Percentiles rank a stretch among this genome's conserved stretches.
phyloP scores from a whole-genome alignment of 495 filamentous ascomycete genomes.

The Podospora comata region DNA sequence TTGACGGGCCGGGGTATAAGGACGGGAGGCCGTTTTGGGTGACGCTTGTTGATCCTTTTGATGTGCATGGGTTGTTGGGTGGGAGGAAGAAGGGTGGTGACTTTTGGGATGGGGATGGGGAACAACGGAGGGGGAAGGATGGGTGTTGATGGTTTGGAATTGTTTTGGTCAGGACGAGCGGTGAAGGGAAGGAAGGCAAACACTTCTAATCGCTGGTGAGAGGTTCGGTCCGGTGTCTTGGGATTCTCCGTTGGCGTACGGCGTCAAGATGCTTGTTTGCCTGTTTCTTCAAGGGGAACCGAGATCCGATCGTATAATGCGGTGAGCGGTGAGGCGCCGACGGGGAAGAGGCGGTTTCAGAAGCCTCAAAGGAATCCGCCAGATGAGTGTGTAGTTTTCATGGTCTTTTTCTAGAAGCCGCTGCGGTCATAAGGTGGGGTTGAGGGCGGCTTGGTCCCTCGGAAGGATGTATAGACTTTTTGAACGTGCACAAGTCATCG shows the following conservation, averaged over 20 bases:
- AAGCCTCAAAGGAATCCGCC: not conserved
- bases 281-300: not conserved
- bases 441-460: not conserved
- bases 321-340: not conserved
- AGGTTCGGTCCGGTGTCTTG: not conserved
- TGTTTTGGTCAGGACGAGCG: not conserved
- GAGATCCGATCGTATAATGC: not conserved
- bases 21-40: slow-evolving; percentile 51
- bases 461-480: slow-evolving; percentile 8
- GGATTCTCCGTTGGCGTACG: slow-evolving; percentile 1
- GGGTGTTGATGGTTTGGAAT: not conserved
- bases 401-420: not conserved
- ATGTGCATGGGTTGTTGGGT: slow-evolving; percentile 55
- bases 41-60: slow-evolving; percentile 67
- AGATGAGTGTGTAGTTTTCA: not conserved
- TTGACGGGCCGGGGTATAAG: slow-evolving; percentile 60
- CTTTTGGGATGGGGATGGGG: slow-evolving; percentile 52
- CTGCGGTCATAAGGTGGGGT: slow-evolving; percentile 3
- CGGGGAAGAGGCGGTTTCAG: not conserved
- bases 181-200: not conserved
- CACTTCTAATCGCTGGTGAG: not conserved
- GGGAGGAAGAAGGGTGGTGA: slow-evolving; percentile 46
- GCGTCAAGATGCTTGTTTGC: not conserved
- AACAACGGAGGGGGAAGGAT: slow-evolving; percentile 8
- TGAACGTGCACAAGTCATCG: not conserved